Base-by-base conservation (phyloP, 352 stramenopile species). In the Globisporangium orthogonon region DNA sequence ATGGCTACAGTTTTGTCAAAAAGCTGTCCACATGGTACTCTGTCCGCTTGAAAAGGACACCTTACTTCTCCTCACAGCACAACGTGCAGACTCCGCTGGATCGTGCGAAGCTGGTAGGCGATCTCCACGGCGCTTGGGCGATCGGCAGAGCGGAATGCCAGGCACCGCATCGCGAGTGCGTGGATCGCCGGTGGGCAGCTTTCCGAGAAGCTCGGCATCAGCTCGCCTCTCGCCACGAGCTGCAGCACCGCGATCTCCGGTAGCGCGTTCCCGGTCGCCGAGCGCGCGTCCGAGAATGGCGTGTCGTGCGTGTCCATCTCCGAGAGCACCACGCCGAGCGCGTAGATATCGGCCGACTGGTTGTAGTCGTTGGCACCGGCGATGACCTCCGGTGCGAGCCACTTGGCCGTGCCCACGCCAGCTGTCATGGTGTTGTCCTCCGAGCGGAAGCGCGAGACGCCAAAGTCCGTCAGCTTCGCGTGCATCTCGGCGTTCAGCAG, bases 271-370 rank as follows among this genome's bases (percentile, higher is more conserved):
- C 60, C 56, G 15, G 41, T 62, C 0, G 54, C 47, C 0, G 63
- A 58, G 45, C 64, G 57, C 49, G 68, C 55, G 37, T 73, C 59
- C 46, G 65, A 60, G 48, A 76, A 81, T 37, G 72, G 72, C 17
- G 76, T 50, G 31, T 66, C 51, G 51, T 81, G 72, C 2, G 69
- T 78, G 56, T 77, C 70, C 31, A 82, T 46, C 58, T 82, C 73
- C 9, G 67, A 60, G 45, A 82, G 62, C 18, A 77, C 64, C 15
- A 73, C 63, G 14, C 69, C 69, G 48, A 77, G 62, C 14, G 65
- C 49, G 41, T 62, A 75, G 7, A 75, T 69, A 41, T 75, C 67
- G 37, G 47, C 49, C 18, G 58, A 57, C 37, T 75, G 60, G 50
- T 69, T 57, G 50, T 72, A 75, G 47, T 75, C 64, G 28, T 44